Evolutionary conservation across 257 asterid genomes (phyloP).

Genomic region (Salvia rosmarinus): DNA sequence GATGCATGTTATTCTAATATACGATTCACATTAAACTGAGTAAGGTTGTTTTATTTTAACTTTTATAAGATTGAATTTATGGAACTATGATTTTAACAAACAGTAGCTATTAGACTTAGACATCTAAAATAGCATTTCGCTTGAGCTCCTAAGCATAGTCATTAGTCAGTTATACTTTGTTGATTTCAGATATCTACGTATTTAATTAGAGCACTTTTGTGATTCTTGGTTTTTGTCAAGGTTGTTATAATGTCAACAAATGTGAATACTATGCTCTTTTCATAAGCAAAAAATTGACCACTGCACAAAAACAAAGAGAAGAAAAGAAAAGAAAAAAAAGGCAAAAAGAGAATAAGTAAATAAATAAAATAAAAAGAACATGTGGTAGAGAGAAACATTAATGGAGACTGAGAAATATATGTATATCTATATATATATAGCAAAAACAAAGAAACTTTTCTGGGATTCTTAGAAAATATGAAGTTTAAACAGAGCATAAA

Average conservation of each 20-base stretch:
- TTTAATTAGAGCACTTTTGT: not conserved
- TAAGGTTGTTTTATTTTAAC: no score
- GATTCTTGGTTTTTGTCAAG: not conserved
- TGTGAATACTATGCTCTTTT: not conserved
- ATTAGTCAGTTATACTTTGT: not conserved
- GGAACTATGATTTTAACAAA: no score
- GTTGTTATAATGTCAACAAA: not conserved
- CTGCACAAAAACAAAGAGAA: not conserved
- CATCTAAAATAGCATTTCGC: no score
- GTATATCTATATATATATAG: not conserved
- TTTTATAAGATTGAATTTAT: no score
- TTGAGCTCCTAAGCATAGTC: no score
- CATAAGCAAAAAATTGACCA: not conserved
- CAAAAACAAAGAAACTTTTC: conserved; percentile 19
- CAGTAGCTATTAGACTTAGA: no score
- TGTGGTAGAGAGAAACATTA: conserved; percentile 13
- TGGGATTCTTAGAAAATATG: conserved; percentile 1
- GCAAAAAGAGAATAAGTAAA: not conserved
- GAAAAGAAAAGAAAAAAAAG: not conserved
- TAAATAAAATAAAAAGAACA: not conserved
- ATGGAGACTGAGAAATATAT: not conserved
- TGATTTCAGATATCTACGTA: not conserved
- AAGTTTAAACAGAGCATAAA: conserved; percentile 2
- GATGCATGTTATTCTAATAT: no score
- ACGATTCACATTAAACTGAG: no score